A percentile compares a stretch with the other conserved stretches of the same genome.
phyloP scores from a whole-genome alignment of 371 early-diverging fungal genomes.

The Lichtheimia hyalospora region DNA sequence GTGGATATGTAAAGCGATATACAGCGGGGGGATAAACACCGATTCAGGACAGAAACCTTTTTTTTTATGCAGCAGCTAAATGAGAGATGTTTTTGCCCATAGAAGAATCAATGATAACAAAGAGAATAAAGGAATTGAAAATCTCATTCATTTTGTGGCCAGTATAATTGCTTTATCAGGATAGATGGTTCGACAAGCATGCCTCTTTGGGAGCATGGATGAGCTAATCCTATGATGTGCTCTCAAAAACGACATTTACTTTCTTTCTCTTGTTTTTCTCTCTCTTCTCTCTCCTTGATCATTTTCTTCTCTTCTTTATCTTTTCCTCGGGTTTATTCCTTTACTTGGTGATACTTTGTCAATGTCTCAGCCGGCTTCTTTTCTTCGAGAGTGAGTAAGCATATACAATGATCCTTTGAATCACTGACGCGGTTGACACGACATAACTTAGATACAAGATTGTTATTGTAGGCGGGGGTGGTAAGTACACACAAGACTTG shows the following conservation, averaged over 20 bases:
- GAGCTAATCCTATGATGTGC: too few relatives aligned
- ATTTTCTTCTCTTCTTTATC: neutral
- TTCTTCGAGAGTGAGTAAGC: slow-evolving; percentile 18
- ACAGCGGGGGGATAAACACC: too few relatives aligned
- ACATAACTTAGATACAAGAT: slow-evolving; percentile 56
- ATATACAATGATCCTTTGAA: neutral
- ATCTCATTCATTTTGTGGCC: too few relatives aligned
- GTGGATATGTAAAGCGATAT: too few relatives aligned
- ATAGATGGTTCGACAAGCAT: too few relatives aligned
- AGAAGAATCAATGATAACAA: too few relatives aligned
- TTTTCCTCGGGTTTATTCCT: neutral
- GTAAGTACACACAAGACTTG: slow-evolving; percentile 36
- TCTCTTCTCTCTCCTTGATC: slow-evolving; percentile 1
- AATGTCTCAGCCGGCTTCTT: slow-evolving; percentile 20
- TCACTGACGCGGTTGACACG: neutral
- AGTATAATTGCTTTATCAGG: too few relatives aligned
- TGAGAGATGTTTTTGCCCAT: too few relatives aligned
- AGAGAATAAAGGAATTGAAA: too few relatives aligned
- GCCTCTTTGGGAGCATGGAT: too few relatives aligned
- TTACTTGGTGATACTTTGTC: neutral
- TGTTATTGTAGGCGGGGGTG: slow-evolving; percentile 87
- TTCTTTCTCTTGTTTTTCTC: neutral
- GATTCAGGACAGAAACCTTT: too few relatives aligned
- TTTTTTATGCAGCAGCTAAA: too few relatives aligned
- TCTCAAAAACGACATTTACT: neutral